Base-by-base conservation (phyloP, 345 rosid species). In the Heritiera littoralis region DNA sequence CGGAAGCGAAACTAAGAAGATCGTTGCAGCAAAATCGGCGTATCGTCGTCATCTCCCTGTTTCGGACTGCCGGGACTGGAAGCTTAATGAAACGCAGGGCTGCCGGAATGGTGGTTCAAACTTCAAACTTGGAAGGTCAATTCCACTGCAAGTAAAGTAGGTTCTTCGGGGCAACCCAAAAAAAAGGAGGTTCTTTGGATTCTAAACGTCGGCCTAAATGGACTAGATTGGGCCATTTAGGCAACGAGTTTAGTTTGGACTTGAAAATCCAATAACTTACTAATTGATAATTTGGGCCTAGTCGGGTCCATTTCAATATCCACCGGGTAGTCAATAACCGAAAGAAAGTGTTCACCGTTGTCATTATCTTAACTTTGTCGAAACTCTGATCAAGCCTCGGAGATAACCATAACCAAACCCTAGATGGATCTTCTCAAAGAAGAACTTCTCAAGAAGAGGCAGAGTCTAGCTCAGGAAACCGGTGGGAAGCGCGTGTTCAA, bases 21-120 rank as follows among this genome's bases (percentile, higher is more conserved):
- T 96, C 97, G 82, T 92, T 85, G 89, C 99, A 96, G 86, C 98
- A 88, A 81, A 96, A 96, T 75, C 98, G 87, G 35, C 93, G 90
- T 9, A 92, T 92, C 78, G 97, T 91, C 87, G 97, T 94, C 99
- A 94, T 94, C 64, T 80, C 55, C 77, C 76, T 77, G 28, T 71
- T 48, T 35, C 60, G 67, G 67, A 11, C 8, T 6, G 78, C 59
- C 70, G 70, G 69, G 11, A 51, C 38, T 6, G 61, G 38, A 35
- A 35, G 38, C 38, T 35, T 23, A 58, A 18, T 1, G 11, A 58
- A 58, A 58, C 30, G 64, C 13, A 59, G 64, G 4, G 64, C 64
- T 8, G 14, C 30, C 56, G 9, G 4, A 52, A 5, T 15, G 28
- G 61, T 54, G 63, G 46, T 32, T 17, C 46, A 52, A 30, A 14